Evolutionary conservation across 495 filamentous ascomycete species (phyloP).

Genomic region (Neurospora intermedia): DNA sequence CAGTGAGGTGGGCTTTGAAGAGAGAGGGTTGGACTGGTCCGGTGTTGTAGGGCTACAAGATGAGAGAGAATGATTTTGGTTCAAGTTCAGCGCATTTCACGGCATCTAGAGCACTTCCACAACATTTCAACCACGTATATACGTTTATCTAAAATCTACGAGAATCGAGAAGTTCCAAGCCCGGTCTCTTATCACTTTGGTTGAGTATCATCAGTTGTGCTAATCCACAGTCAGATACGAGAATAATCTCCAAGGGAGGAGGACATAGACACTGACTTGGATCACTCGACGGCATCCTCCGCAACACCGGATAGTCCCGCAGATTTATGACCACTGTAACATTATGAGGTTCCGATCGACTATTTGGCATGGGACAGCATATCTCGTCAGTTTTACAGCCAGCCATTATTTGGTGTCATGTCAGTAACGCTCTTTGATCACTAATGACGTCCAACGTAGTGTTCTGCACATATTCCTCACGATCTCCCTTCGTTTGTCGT

Average conservation of each 20-base stretch:
- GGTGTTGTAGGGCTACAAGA: background rate
- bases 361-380: background rate
- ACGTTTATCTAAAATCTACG: background rate
- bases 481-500: background rate
- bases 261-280: background rate
- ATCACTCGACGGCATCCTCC: background rate
- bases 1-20: conserved; percentile 31
- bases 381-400: background rate
- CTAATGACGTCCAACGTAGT: background rate
- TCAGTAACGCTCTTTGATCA: background rate
- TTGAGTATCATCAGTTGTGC: background rate
- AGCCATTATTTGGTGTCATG: background rate
- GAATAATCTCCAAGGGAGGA: background rate
- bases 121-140: background rate
- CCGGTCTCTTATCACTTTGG: background rate
- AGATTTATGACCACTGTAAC: background rate
- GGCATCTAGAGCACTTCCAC: background rate
- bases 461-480: background rate
- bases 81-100: background rate
- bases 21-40: conserved; percentile 26
- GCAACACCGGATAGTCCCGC: background rate
- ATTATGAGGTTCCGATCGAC: background rate
- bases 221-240: background rate
- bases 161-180: background rate
- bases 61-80: background rate